Evolutionary conservation across 1,139 yeast genomes (phyloP), one percentile per base, ranked within the genome.

Genomic region (Sugiyamaella xylanicola): DNA sequence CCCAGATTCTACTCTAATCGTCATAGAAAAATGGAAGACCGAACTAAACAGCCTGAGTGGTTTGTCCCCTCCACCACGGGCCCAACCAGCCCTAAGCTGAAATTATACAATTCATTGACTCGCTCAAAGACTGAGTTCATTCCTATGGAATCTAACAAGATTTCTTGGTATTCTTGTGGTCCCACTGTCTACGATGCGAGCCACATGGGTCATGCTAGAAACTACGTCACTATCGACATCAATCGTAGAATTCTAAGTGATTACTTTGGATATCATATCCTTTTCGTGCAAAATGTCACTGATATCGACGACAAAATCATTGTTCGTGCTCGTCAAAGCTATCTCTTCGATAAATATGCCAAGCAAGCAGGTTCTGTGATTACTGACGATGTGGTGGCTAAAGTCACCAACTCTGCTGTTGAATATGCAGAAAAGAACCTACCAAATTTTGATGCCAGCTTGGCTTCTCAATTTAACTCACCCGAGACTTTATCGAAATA

Each of bases 161-260:
- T 93, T 52, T 81, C 92, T 2, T 93, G 99, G 99, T 93, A 93
- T 74, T 88, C 92, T 56, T 93, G 99, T 79, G 99, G 99, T 4
- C 99, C 99, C 11, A 93, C 99, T 0, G 98, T 93, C n/a, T 93
- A 93, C 68, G 97, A 93, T 72, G 85, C 95, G 45, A 84, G 95
- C 53, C 99, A 93, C 69, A 90, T 93, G 97, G 99, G 99, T n/a
- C 99, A 95, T 73, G 99, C 99, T 19, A 79, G 99, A 72, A 93
- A 93, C 74, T 95, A 93, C 69, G 98, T 93, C 51, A 84, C 97
- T 8, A 88, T 90, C 54, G 99, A 95, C 71, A 90, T 93, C 68
- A 87, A 90, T 69, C 83, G 99, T 69, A 81, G 99, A 64, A 81
- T 95, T 50, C 71, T 93, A 62, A 89, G 85, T 70, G 91, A 92